Conservation (phyloP, 257 asterid species). For the Gentiana straminea region DNA sequence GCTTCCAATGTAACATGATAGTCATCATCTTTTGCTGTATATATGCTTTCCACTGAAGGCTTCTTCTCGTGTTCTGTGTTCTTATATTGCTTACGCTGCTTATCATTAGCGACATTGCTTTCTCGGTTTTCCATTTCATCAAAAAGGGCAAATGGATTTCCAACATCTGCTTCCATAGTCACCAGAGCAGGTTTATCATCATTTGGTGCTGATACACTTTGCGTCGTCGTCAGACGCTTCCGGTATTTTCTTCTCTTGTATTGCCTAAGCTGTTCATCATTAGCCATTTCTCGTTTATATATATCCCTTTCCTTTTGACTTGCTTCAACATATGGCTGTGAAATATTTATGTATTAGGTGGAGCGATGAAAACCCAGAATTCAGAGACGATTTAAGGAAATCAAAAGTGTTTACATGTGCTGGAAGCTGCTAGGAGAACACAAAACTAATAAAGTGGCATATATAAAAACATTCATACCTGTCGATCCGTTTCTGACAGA, state of each 20-base stretch:
- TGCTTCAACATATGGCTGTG: conserved; percentile 60
- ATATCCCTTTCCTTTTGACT: conserved; percentile 56
- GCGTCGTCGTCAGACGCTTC: no score
- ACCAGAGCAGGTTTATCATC: conserved; percentile 31
- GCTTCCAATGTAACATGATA: conserved; percentile 28
- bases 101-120: no score
- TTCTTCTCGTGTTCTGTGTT: neutral
- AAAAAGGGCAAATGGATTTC: conserved; percentile 5
- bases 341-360: neutral
- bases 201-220: conserved; percentile 14
- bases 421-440: no score
- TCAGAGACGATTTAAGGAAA: no score
- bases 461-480: conserved; percentile 21
- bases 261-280: conserved; percentile 12
- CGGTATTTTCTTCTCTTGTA: neutral
- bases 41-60: conserved; percentile 4
- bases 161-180: conserved; percentile 19
- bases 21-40: conserved; percentile 24
- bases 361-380: neutral
- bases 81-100: neutral
- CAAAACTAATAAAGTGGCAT: no score
- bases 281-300: conserved; percentile 35
- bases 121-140: conserved; percentile 11
- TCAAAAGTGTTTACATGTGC: no score
- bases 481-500: conserved; percentile 36